Base-by-base conservation (phyloP, 768 basidiomycete genomes). In the Astraeus odoratus region DNA sequence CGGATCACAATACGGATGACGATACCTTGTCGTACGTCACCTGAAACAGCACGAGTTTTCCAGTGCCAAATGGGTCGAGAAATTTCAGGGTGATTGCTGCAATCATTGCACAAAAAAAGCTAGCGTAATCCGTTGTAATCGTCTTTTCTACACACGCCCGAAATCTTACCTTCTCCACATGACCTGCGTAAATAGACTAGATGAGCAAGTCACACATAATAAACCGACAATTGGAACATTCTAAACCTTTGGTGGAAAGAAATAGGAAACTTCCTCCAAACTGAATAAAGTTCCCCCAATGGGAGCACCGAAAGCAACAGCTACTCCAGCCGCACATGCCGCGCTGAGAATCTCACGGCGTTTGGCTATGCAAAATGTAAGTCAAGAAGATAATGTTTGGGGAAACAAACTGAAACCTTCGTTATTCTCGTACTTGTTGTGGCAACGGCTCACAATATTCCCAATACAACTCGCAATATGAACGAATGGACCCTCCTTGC, bases 51-150 rank as follows among this genome's bases (percentile, higher is more conserved):
- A 96, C 93, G 18, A 97, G 72, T 60, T 96, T 96, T 19, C 92
- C 92, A 4, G 90, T 95, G 12, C 91, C 88, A 57, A 97, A 97
- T 0, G 96, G 96, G 63, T 99, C 87, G 27, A 98, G 80, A 48
- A 94, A 85, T 66, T 83, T 77, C 36, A 99, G 70, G 1, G 95
- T 95, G 54, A 97, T 85, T 1, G 95, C 95, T 2, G 96, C 96
- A 52, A 98, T 89, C 76, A 98, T 83, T 2, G 96, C 96, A 59
- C 96, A 98, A 64, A 99, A 94, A 68, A 99, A 99, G 57, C 91
- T 95, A 59, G 33, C 62, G 65, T 38, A 3, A 16, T 20, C 3
- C 34, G 44, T n/a, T 38, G 4, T 10, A 7, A 36, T 29, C 25
- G 19, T 25, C 39, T 30, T 44, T 38, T 13, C 13, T 18, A 43